Evolutionary conservation across 2,329 filamentous ascomycete genomes (phyloP).

Genomic region (Fusarium miscanthi): DNA sequence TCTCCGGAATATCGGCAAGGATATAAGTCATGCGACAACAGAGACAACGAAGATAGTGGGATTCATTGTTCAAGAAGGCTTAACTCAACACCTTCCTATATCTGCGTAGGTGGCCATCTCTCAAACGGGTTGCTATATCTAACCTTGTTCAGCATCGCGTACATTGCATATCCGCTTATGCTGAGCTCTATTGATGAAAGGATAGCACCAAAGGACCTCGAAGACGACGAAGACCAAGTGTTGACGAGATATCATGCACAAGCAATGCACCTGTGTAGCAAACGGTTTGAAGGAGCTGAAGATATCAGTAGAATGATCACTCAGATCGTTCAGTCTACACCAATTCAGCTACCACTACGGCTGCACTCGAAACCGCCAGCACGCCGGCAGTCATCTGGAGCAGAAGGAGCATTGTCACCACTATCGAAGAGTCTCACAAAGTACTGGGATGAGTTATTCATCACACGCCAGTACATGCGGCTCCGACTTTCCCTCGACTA

Average conservation of each 20-base stretch:
- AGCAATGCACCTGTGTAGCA: constrained; percentile 17
- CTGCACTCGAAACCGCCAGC: background rate
- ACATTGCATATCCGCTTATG: constrained; percentile 23
- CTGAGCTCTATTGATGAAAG: constrained; percentile 13
- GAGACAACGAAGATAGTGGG: constrained; percentile 13
- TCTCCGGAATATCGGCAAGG: constrained; percentile 8
- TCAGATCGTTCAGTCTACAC: constrained; percentile 14
- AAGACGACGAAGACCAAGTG: rapidly evolving
- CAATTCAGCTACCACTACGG: background rate
- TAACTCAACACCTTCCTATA: constrained; percentile 12
- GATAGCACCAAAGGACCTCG: background rate
- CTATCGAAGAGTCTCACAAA: rapidly evolving
- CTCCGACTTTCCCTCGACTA: constrained; percentile 14
- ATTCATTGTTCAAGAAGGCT: background rate
- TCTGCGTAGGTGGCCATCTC: background rate
- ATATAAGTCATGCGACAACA: constrained; percentile 2
- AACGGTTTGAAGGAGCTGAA: background rate
- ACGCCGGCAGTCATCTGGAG: background rate
- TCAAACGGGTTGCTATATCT: rapidly evolving
- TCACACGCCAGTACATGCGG: constrained; percentile 13
- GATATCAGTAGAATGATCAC: constrained; percentile 24
- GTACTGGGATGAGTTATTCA: constrained; percentile 12
- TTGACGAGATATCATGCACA: constrained; percentile 7
- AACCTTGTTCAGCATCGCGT: background rate
- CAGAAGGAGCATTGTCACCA: rapidly evolving